Percentiles rank a stretch among this genome's conserved stretches.
phyloP scores from a whole-genome alignment of 352 stramenopile species.

The Thalassiosira hispida region DNA sequence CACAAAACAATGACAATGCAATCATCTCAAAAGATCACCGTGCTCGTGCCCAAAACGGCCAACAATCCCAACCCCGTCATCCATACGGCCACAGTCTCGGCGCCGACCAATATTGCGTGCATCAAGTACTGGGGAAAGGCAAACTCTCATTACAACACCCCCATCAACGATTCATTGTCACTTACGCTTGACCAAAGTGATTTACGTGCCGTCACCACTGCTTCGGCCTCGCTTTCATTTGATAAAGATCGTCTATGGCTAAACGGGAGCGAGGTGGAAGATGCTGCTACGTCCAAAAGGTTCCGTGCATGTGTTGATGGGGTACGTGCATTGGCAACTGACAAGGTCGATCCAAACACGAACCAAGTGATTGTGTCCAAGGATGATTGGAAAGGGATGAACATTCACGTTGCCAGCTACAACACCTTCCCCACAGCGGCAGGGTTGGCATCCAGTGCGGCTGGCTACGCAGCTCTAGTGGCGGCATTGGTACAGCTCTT shows the following conservation, averaged over 20 bases:
- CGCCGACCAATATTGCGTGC: constrained; percentile 97
- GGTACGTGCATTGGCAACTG: constrained; percentile 76
- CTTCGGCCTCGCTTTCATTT: constrained; percentile 86
- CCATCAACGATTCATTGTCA: constrained; percentile 95
- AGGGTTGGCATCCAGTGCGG: constrained; percentile 95
- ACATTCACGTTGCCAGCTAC: constrained; percentile 93
- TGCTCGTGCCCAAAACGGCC: constrained; percentile 19
- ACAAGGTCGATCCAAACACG: constrained; percentile 60
- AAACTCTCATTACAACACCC: constrained; percentile 91
- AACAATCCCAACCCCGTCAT: constrained; percentile 44
- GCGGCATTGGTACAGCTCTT: constrained; percentile 91
- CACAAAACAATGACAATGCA: constrained; percentile 23
- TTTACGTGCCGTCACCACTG: constrained; percentile 94
- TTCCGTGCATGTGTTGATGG: constrained; percentile 86
- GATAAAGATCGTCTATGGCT: constrained; percentile 93
- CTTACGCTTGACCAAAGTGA: constrained; percentile 96
- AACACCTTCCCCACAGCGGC: constrained; percentile 99
- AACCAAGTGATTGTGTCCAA: constrained; percentile 68
- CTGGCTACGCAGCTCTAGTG: constrained; percentile 92
- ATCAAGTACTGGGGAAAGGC: constrained; percentile 99
- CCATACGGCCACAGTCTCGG: constrained; percentile 88
- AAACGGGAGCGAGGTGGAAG: constrained; percentile 90
- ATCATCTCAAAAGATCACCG: constrained; percentile 28
- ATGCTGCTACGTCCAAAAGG: constrained; percentile 83
- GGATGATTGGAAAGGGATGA: constrained; percentile 78